These are phyloP conservation scores for Lactarius indigo DNA, from an alignment of 768 basidiomycete genomes.

Conservation along the genomic window DNA sequence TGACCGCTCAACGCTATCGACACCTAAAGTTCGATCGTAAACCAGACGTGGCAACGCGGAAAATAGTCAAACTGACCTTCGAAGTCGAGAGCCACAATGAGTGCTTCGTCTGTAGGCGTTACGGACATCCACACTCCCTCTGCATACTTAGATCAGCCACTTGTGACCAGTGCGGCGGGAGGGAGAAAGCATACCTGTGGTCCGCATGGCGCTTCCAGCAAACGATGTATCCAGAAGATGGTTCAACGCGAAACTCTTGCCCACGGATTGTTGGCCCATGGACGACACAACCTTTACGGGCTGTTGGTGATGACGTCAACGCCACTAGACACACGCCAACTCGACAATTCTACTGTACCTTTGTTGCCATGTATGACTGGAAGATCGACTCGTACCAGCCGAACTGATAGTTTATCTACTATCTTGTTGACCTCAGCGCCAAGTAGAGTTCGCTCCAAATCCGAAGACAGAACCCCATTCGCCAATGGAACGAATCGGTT, in stretches of 20 bases:
- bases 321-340: background rate
- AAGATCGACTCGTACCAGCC: constrained; percentile 67
- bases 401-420: constrained; percentile 50
- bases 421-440: constrained; percentile 59
- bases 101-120: constrained; percentile 50
- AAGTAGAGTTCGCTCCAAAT: constrained; percentile 49
- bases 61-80: constrained; percentile 42
- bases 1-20: constrained; percentile 61
- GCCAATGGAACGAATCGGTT: constrained; percentile 61
- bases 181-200: constrained; percentile 52
- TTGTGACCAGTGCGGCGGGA: constrained; percentile 3
- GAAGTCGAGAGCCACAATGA: constrained; percentile 61
- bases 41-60: background rate
- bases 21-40: constrained; percentile 35
- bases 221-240: constrained; percentile 63
- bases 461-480: constrained; percentile 50
- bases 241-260: constrained; percentile 57
- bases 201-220: constrained; percentile 63
- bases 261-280: constrained; percentile 68
- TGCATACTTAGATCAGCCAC: constrained; percentile 24
- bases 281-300: constrained; percentile 64
- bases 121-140: constrained; percentile 69
- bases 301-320: constrained; percentile 30
- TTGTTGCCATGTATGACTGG: constrained; percentile 57
- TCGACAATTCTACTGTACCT: constrained; percentile 32